These are phyloP conservation scores for Phytopythium kandeliae DNA, from an alignment of 352 stramenopile genomes.

Conservation along the genomic window DNA sequence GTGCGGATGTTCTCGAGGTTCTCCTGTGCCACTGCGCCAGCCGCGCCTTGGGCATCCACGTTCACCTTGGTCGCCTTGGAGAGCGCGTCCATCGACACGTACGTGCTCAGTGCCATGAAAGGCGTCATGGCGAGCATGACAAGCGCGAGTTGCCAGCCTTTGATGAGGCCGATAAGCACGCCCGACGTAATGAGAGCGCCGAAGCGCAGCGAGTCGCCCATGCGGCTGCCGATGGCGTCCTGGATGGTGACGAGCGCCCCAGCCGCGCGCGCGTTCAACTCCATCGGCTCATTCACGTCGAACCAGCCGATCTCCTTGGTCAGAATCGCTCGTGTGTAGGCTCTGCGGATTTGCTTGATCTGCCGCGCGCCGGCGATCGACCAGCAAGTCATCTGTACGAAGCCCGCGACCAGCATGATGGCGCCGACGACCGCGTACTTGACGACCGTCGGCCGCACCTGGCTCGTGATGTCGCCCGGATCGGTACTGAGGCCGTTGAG, in stretches of 20 bases:
- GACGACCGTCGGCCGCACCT: no score
- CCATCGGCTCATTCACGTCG: slow-evolving; percentile 56
- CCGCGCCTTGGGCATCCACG: slow-evolving; percentile 39
- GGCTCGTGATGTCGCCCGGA: slow-evolving; percentile 17
- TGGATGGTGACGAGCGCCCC: slow-evolving; percentile 46
- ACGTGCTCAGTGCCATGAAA: slow-evolving; percentile 16
- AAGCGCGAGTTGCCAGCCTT: slow-evolving; percentile 50
- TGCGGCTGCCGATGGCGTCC: slow-evolving; percentile 39
- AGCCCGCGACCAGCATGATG: slow-evolving; percentile 39
- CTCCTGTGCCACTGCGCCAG: slow-evolving; percentile 53
- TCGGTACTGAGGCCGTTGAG: slow-evolving; percentile 47
- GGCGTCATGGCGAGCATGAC: slow-evolving; percentile 32
- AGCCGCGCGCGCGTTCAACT: slow-evolving; percentile 39
- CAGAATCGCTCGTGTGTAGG: slow-evolving; percentile 47
- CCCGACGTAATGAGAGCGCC: slow-evolving; percentile 32
- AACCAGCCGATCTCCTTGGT: slow-evolving; percentile 70
- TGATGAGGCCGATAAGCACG: slow-evolving; percentile 36
- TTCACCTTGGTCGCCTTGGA: slow-evolving; percentile 17
- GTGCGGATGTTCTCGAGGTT: slow-evolving; percentile 47
- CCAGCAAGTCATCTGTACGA: slow-evolving; percentile 55
- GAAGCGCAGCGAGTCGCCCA: slow-evolving; percentile 32
- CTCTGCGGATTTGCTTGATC: slow-evolving; percentile 45
- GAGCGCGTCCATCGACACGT: slow-evolving; percentile 29
- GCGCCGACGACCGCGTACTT: slow-evolving; percentile 54
- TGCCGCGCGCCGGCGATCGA: slow-evolving; percentile 56